Evolutionary conservation across 2,329 filamentous ascomycete species (phyloP).

Genomic region (Colletotrichum euphorbiae): DNA sequence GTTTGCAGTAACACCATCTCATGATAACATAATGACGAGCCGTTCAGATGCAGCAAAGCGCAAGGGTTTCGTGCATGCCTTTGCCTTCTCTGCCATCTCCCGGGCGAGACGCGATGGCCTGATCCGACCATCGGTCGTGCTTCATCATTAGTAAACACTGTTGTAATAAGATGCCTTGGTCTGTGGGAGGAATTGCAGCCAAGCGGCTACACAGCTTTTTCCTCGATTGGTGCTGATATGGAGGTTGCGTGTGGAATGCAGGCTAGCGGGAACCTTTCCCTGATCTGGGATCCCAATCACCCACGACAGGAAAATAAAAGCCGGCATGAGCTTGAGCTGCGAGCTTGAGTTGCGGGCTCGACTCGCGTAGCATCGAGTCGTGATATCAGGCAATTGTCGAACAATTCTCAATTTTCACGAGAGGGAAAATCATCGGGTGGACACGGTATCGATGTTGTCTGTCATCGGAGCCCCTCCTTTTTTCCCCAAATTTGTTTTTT

Average conservation of each 20-base stretch:
- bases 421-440: not conserved
- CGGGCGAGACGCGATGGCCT: not conserved
- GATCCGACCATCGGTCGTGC: not conserved
- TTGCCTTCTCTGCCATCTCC: not conserved
- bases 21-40: slow-evolving; percentile 32
- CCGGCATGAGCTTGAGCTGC: no score
- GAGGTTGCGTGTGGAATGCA: no score
- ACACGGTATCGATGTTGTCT: not conserved
- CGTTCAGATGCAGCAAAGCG: slow-evolving; percentile 13
- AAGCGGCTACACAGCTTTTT: not conserved
- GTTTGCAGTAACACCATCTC: slow-evolving; percentile 1
- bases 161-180: not conserved
- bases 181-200: no score
- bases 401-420: slow-evolving; percentile 8
- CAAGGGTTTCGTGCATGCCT: slow-evolving; percentile 12
- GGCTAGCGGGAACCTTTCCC: no score
- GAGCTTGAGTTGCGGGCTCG: no score
- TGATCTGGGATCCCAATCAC: no score
- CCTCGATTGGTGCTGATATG: no score
- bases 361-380: not conserved
- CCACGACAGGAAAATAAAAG: no score
- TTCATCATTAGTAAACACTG: no score
- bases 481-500: no score
- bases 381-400: slow-evolving; percentile 11
- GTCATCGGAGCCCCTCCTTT: not conserved